These are phyloP conservation scores for Hemileccinum rubropunctum DNA, from an alignment of 768 basidiomycete species.

Conservation along the genomic window DNA sequence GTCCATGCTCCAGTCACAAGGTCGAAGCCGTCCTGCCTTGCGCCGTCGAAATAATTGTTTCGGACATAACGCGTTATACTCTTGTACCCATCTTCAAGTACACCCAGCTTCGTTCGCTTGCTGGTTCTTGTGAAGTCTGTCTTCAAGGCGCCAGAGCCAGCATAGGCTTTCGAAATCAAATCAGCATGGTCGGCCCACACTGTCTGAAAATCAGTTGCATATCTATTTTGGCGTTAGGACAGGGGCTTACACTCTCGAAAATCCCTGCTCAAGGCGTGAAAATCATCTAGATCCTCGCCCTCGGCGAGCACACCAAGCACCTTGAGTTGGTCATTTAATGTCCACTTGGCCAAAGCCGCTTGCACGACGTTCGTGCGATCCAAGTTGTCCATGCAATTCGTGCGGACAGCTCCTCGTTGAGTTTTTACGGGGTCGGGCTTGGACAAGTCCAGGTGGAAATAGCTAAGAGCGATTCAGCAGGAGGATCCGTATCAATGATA, in stretches of 20 bases:
- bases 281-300: conserved; percentile 76
- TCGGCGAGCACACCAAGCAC: conserved; percentile 67
- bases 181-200: conserved; percentile 99
- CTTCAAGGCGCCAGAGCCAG: conserved; percentile 93
- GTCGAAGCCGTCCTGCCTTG: conserved; percentile 92
- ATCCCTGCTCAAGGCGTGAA: conserved; percentile 72
- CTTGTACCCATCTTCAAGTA: conserved; percentile 84
- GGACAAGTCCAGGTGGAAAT: conserved; percentile 67
- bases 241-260: conserved; percentile 79
- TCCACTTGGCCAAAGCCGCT: conserved; percentile 85
- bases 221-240: neutral
- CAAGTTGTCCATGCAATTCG: conserved; percentile 97
- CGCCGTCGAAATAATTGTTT: conserved; percentile 96
- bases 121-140: conserved; percentile 96
- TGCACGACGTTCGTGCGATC: conserved; percentile 98
- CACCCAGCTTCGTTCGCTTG: conserved; percentile 77
- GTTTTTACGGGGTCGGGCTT: conserved; percentile 46
- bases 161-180: conserved; percentile 84
- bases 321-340: conserved; percentile 73
- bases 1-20: conserved; percentile 90
- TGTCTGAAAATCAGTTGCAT: conserved; percentile 30
- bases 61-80: conserved; percentile 82
- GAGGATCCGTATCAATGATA: neutral
- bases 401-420: conserved; percentile 81
- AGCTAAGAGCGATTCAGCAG: conserved; percentile 43